phyloP scores from a whole-genome alignment of 805 yeast species.

The Jamesozyma piceae region DNA sequence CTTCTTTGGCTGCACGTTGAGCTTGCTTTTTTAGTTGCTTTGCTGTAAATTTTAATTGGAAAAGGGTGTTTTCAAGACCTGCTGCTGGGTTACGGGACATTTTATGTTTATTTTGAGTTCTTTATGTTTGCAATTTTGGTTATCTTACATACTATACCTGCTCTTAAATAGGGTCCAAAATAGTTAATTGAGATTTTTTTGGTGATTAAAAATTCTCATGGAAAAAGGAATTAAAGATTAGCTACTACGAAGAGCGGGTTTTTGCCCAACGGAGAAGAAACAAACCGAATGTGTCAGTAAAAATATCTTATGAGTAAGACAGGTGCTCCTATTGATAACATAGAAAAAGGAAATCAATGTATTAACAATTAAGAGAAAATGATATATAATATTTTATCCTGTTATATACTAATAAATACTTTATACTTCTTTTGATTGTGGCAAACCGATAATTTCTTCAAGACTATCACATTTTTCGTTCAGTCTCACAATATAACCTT shows the following conservation, averaged over 20 bases:
- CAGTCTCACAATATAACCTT: constrained; percentile 70
- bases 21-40: constrained; percentile 89
- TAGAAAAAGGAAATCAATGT: background rate
- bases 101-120: background rate
- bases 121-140: background rate
- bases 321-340: too few relatives aligned
- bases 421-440: background rate
- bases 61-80: constrained; percentile 29
- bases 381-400: background rate
- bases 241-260: background rate
- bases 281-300: background rate
- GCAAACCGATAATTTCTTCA: background rate
- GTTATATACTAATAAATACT: too few relatives aligned
- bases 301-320: too few relatives aligned
- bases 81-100: constrained; percentile 27
- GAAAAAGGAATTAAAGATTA: background rate
- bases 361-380: background rate
- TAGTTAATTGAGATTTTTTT: background rate
- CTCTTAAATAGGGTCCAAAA: background rate
- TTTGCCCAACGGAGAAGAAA: background rate
- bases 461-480: constrained; percentile 35
- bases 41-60: constrained; percentile 64
- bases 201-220: background rate
- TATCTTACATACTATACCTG: too few relatives aligned
- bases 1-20: constrained; percentile 82